These are phyloP conservation scores for Candida tibetensis DNA, from an alignment of 805 yeast species.

Conservation along the genomic window DNA sequence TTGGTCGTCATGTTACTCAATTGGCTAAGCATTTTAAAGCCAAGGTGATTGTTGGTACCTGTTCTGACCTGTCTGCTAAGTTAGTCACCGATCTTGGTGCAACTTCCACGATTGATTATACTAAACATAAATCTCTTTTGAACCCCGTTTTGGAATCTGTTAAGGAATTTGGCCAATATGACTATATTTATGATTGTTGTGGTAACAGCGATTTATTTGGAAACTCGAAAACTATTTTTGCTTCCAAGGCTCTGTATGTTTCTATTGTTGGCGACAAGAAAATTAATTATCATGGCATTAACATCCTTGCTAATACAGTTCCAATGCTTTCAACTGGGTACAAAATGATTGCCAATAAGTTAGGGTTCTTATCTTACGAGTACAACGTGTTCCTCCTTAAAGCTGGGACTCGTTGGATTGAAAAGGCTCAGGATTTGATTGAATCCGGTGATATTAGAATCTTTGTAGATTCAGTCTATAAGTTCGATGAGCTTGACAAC, in stretches of 20 bases:
- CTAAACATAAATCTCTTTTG: conserved; percentile 33
- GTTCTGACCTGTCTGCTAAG: conserved; percentile 49
- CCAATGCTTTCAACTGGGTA: neutral
- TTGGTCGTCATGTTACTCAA: conserved; percentile 57
- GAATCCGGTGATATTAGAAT: conserved; percentile 44
- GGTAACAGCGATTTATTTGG: conserved; percentile 55
- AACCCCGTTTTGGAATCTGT: conserved; percentile 35
- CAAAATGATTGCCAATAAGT: conserved; percentile 11
- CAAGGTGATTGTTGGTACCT: conserved; percentile 52
- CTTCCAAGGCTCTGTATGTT: conserved; percentile 48
- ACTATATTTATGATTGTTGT: conserved; percentile 61
- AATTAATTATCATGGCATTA: conserved; percentile 25
- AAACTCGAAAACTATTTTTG: conserved; percentile 41
- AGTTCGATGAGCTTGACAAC: conserved; percentile 45
- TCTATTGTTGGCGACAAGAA: conserved; percentile 58
- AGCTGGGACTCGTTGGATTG: conserved; percentile 16
- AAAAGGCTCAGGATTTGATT: conserved; percentile 36
- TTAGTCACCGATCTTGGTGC: conserved; percentile 54
- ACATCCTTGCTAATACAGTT: neutral
- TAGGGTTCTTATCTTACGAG: conserved; percentile 24
- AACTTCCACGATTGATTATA: conserved; percentile 56
- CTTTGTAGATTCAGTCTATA: conserved; percentile 52
- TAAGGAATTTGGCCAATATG: conserved; percentile 44
- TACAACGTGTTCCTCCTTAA: conserved; percentile 21
- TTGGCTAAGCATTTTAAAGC: conserved; percentile 50